Conservation (phyloP, 208 protist species). For the Vickermania ingenoplastis region DNA sequence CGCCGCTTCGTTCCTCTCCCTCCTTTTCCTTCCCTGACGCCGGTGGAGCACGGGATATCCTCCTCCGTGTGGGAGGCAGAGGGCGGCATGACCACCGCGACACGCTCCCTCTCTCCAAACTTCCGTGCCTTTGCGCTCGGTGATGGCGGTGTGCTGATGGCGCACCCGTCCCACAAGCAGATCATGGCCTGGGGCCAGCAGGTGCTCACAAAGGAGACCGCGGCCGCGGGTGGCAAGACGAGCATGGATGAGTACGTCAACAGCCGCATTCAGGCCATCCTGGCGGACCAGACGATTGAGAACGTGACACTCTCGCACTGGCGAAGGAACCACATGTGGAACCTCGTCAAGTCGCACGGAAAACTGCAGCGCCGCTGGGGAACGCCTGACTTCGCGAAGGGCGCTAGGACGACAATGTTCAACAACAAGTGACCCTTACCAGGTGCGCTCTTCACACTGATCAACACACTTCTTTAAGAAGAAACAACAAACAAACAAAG, state of each 20-base stretch:
- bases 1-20: conserved; percentile 33
- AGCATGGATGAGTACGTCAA: conserved; percentile 75
- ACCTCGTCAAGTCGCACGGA: conserved; percentile 73
- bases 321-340: conserved; percentile 79
- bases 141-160: conserved; percentile 73
- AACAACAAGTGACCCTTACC: too few relatives aligned
- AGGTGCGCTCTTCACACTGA: too few relatives aligned
- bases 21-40: background rate
- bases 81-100: conserved; percentile 38
- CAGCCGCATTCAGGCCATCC: conserved; percentile 79
- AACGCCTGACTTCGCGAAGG: conserved; percentile 57
- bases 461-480: too few relatives aligned
- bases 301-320: conserved; percentile 74
- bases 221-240: conserved; percentile 41
- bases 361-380: conserved; percentile 73
- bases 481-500: too few relatives aligned
- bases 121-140: conserved; percentile 72
- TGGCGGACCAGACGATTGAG: conserved; percentile 85
- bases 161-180: conserved; percentile 73
- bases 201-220: conserved; percentile 53
- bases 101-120: conserved; percentile 69
- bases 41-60: background rate
- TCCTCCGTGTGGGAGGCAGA: conserved; percentile 25
- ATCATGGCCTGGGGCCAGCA: conserved; percentile 71
- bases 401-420: conserved; percentile 54